Evolutionary conservation across 192 early-diverging fungal genomes (phyloP).

Genomic region (Geranomyces variabilis): DNA sequence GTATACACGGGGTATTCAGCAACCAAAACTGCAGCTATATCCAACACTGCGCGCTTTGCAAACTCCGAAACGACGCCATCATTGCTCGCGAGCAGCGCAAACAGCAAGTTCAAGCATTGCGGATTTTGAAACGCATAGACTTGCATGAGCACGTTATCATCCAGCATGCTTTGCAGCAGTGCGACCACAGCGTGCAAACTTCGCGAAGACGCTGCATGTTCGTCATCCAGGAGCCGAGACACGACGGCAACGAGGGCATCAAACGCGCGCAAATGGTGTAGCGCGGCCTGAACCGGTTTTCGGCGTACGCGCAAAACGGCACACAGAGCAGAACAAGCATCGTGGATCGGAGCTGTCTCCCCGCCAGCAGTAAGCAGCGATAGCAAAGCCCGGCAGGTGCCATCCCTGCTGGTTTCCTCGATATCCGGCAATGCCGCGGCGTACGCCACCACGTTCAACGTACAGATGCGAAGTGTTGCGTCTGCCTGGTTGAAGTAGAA

Average conservation of each 20-base stretch:
- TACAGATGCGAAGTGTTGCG: not conserved
- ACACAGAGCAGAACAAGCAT: constrained; percentile 17
- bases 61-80: constrained; percentile 7
- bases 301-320: not conserved
- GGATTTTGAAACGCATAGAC: constrained; percentile 14
- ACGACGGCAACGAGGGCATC: constrained; percentile 6
- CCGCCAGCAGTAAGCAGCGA: not conserved
- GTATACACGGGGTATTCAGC: constrained; percentile 23
- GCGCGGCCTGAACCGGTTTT: not conserved
- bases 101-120: constrained; percentile 3
- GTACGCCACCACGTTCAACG: constrained; percentile 5
- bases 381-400: constrained; percentile 18
- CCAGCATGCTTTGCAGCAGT: not conserved
- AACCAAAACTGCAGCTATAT: constrained; percentile 3
- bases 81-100: not conserved
- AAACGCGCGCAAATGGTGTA: constrained; percentile 9
- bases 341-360: not conserved
- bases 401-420: not conserved
- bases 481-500: not conserved
- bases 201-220: not conserved
- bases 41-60: constrained; percentile 17
- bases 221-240: not conserved
- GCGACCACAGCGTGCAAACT: constrained; percentile 10
- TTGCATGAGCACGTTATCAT: not conserved
- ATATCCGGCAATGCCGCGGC: not conserved